These are phyloP conservation scores for Dryas drummondii DNA, from an alignment of 306 rosid genomes.

Conservation along the genomic window DNA sequence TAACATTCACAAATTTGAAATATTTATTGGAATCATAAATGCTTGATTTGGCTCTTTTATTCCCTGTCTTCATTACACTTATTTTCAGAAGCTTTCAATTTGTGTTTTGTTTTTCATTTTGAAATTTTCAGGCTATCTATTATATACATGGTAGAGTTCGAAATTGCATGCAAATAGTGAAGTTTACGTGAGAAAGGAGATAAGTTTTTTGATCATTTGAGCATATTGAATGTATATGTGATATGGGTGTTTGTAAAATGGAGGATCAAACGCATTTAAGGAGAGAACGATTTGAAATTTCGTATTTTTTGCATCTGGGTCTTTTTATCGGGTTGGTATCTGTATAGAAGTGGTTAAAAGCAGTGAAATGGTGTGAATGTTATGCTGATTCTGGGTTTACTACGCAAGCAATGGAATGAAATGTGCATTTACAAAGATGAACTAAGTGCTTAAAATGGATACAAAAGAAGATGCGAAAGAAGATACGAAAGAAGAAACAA, in stretches of 20 bases:
- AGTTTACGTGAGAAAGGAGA: slow-evolving; percentile 19
- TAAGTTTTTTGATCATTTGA: slow-evolving; percentile 32
- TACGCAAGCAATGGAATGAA: slow-evolving; percentile 11
- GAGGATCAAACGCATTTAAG: slow-evolving; percentile 28
- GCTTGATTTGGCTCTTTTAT: slow-evolving; percentile 29
- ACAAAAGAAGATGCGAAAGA: slow-evolving; percentile 38
- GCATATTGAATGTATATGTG: slow-evolving; percentile 29
- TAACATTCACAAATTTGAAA: slow-evolving; percentile 11
- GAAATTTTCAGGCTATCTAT: slow-evolving; percentile 32
- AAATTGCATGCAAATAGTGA: slow-evolving; percentile 21
- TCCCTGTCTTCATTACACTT: slow-evolving; percentile 21
- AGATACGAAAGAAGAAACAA: slow-evolving; percentile 51
- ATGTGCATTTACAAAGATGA: slow-evolving; percentile 41
- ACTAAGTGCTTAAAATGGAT: slow-evolving; percentile 50
- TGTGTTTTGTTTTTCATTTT: slow-evolving; percentile 20
- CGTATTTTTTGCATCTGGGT: slow-evolving; percentile 28
- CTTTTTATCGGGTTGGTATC: slow-evolving; percentile 16
- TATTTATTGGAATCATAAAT: slow-evolving; percentile 15
- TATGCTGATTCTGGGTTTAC: slow-evolving; percentile 8
- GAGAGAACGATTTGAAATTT: slow-evolving; percentile 17
- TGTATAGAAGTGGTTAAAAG: slow-evolving; percentile 21
- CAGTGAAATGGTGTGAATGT: slow-evolving; percentile 28
- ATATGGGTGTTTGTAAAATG: slow-evolving; percentile 27
- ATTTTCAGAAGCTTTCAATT: slow-evolving; percentile 10
- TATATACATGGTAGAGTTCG: slow-evolving; percentile 29